Evolutionary conservation across 1,139 yeast genomes (phyloP), one percentile per base, ranked within the genome.

Genomic region (Blastobotrys arbuscula): DNA sequence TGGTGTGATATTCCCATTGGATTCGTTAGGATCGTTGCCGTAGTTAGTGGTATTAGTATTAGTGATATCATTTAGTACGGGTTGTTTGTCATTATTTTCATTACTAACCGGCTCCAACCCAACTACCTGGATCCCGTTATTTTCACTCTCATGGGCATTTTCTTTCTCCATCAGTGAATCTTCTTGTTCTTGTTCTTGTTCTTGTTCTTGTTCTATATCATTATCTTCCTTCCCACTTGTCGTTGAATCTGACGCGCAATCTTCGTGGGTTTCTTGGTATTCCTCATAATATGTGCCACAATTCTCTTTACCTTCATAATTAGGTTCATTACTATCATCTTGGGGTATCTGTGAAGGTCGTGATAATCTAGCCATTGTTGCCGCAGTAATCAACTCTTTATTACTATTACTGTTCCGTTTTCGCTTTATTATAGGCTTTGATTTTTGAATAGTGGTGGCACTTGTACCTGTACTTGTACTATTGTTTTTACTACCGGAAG

Each of bases 91-190:
- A 38, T 16, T 34, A 24, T 18, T 30, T 35, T 21, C 28, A 13
- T 20, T 24, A 6, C 16, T 35, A 28, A 53, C 45, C 5, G 59
- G 59, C 47, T 56, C 60, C 39, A 56, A 44, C 38, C 54, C 58
- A 8, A 58, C 57, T 10, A 56, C 60, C 21, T 53, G 53, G 21
- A 56, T 42, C 19, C 36, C 26, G 15, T 12, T 13, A 6, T 21
- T 16, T n/a, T n/a, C 26, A 9, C 19, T 19, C 23, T n/a, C n/a
- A n/a, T n/a, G n/a, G n/a, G n/a, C 12, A 5, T 28, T 28, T 5
- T 28, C 13, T 5, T 28, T n/a, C 13, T 28, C 13, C 10, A 10
- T 24, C 10, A 24, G 7, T 28, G 24, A 18, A 7, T 37, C 28
- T 9, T 24, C 36, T 16, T 2, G 19, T 15, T 18, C 36, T 3